Evolutionary conservation across 441 rosid genomes (phyloP), one percentile per base, ranked within the genome.

Genomic region (Euphorbia corollata): DNA sequence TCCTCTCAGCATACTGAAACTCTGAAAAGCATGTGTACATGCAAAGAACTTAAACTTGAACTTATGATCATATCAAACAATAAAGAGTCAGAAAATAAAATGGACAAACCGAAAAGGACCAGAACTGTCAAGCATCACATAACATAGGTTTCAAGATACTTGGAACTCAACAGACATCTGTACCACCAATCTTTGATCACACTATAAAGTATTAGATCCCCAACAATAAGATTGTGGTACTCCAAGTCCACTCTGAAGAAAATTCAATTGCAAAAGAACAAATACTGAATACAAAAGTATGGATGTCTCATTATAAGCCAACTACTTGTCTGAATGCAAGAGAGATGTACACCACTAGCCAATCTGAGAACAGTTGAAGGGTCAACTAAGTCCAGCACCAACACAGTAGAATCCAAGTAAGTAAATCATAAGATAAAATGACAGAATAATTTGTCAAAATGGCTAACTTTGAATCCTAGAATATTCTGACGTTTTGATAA

Each of bases 21-120:
- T n/a, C n/a, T n/a, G n/a, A n/a, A n/a, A n/a, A n/a, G n/a, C 18
- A 5, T 1, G 12, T 5, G n/a, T 2, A 11, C 20, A 23, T 24
- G 32, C 34, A 27, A n/a, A 51, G 51, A 30, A 30, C 27, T 12
- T n/a, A 8, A 47, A 48, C 57, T 62, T 12, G 18, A 51, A 64
- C 12, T 47, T 6, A 20, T 55, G 12, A 47, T 47, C n/a, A 12
- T 12, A 66, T 16, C 61, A 66, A 54, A 38, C 16, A 12, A 55
- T 38, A 34, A 59, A 51, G 34, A n/a, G 12, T 20, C 23, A 66
- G 39, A 64, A 13, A 48, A 30, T 22, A 19, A 47, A 38, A 38
- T 24, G 32, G 23, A 34, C 19, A 64, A 30, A 64, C 68, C 30
- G 59, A 32, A 64, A 48, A 8, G 54, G 59, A 61, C 36, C 27